Evolutionary conservation across 2,329 filamentous ascomycete genomes (phyloP).

Genomic region (Fusarium brevicatenulatum): DNA sequence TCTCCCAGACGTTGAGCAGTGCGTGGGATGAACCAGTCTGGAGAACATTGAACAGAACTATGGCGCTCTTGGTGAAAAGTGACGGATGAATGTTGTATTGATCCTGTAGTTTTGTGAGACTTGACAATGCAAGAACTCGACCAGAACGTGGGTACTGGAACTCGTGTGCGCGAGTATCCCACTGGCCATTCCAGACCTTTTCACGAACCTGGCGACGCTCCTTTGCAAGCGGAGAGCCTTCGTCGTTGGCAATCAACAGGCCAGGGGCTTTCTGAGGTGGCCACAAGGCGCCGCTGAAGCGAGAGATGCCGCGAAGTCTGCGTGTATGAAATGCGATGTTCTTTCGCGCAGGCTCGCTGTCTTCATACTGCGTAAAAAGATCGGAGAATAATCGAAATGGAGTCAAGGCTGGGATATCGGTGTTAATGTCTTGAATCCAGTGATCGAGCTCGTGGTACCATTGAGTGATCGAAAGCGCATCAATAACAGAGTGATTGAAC

Average conservation of each 20-base stretch:
- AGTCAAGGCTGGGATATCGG: conserved; percentile 36
- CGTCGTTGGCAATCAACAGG: conserved; percentile 49
- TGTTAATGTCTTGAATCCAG: conserved; percentile 39
- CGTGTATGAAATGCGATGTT: conserved; percentile 46
- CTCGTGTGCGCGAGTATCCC: conserved; percentile 36
- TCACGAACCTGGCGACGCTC: conserved; percentile 40
- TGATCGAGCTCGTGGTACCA: conserved; percentile 49
- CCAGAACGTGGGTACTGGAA: conserved; percentile 48
- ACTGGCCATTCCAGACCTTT: conserved; percentile 45
- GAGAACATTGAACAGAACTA: conserved; percentile 49
- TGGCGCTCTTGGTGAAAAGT: conserved; percentile 47
- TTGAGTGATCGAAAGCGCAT: conserved; percentile 48
- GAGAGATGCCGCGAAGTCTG: conserved; percentile 50
- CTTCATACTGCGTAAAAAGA: conserved; percentile 45
- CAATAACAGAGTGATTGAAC: conserved; percentile 51
- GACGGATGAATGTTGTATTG: conserved; percentile 40
- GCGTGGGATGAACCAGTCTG: conserved; percentile 47
- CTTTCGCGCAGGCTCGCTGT: conserved; percentile 43
- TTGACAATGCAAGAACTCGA: conserved; percentile 44
- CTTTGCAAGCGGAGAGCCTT: conserved; percentile 19
- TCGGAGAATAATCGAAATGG: conserved; percentile 49
- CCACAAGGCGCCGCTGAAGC: conserved; percentile 47
- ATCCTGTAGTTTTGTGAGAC: conserved; percentile 38
- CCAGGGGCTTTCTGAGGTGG: conserved; percentile 48
- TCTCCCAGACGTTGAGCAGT: conserved; percentile 50